phyloP scores from a whole-genome alignment of 2,329 filamentous ascomycete species.

The Phoma sp. region DNA sequence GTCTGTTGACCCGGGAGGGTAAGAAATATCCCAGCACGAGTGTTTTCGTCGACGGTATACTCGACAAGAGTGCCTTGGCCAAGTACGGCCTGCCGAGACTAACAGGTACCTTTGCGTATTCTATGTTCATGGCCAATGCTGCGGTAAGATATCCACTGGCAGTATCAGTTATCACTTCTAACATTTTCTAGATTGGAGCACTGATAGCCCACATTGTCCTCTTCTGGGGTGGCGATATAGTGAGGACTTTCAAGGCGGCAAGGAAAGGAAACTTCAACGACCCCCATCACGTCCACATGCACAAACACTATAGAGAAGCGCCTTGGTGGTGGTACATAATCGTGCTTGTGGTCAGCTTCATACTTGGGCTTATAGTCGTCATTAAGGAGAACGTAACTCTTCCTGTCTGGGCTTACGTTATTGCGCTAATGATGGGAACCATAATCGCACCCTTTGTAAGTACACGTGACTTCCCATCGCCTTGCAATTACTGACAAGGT shows the following conservation, averaged over 20 bases:
- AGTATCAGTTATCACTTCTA: not conserved
- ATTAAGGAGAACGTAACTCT: constrained; percentile 25
- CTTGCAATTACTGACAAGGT: not conserved
- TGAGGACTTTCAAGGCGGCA: constrained; percentile 20
- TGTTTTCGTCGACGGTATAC: constrained; percentile 21
- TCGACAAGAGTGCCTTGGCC: constrained; percentile 21
- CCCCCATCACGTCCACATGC: constrained; percentile 22
- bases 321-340: constrained; percentile 25
- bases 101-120: constrained; percentile 22
- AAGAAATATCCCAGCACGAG: constrained; percentile 17
- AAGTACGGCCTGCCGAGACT: constrained; percentile 22
- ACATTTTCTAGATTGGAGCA: constrained; percentile 15
- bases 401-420: constrained; percentile 21
- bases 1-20: constrained; percentile 19
- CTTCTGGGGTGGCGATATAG: constrained; percentile 24
- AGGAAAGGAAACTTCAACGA: constrained; percentile 19
- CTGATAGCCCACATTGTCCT: constrained; percentile 21
- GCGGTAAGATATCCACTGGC: constrained; percentile 4
- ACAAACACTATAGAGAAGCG: constrained; percentile 22
- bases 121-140: constrained; percentile 29
- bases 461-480: too few species aligned
- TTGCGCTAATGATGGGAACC: constrained; percentile 15
- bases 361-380: constrained; percentile 22
- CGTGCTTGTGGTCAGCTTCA: constrained; percentile 21
- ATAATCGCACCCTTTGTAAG: constrained; percentile 24